Conservation (phyloP, 2,329 filamentous ascomycete genomes). For the Magnaporthiopsis incrustans region DNA sequence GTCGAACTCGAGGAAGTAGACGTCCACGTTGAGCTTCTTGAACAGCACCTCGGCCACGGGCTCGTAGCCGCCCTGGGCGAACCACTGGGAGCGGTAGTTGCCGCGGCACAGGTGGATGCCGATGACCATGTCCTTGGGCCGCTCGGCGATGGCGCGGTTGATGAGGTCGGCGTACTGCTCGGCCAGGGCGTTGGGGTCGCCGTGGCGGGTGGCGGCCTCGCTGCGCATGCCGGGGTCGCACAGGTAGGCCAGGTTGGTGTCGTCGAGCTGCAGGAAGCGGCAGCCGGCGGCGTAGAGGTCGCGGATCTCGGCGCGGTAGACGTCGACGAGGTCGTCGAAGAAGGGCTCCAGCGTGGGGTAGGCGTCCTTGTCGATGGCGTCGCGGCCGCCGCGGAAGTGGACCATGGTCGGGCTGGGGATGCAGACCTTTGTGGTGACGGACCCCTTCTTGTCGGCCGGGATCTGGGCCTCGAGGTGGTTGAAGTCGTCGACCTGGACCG, state of each 20-base stretch:
- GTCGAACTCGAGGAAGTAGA: slow-evolving; percentile 53
- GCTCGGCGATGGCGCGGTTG: slow-evolving; percentile 43
- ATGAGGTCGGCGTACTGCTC: slow-evolving; percentile 46
- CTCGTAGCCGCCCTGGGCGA: slow-evolving; percentile 50
- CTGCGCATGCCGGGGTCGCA: slow-evolving; percentile 48
- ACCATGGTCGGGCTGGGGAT: slow-evolving; percentile 53
- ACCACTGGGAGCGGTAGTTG: slow-evolving; percentile 50
- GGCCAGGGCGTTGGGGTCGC: slow-evolving; percentile 38
- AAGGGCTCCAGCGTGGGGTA: slow-evolving; percentile 47
- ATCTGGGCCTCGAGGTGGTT: slow-evolving; percentile 42
- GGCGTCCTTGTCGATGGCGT: slow-evolving; percentile 41
- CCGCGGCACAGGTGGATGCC: slow-evolving; percentile 50
- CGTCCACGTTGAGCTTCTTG: slow-evolving; percentile 47
- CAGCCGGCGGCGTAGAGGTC: slow-evolving; percentile 41
- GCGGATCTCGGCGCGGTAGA: slow-evolving; percentile 46
- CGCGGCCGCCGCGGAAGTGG: slow-evolving; percentile 48
- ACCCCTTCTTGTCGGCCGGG: slow-evolving; percentile 21
- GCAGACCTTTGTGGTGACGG: slow-evolving; percentile 43
- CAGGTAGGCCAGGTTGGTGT: slow-evolving; percentile 52
- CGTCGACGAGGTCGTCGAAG: slow-evolving; percentile 46
- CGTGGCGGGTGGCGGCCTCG: slow-evolving; percentile 41
- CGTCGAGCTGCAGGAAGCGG: slow-evolving; percentile 50
- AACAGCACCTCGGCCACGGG: slow-evolving; percentile 50
- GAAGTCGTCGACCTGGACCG: slow-evolving; percentile 50
- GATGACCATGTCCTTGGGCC: slow-evolving; percentile 45